Percentiles rank a stretch among this genome's conserved stretches.
Evolutionary conservation across 2,329 filamentous ascomycete species (phyloP).

Genomic region (Ophiostoma sp.): DNA sequence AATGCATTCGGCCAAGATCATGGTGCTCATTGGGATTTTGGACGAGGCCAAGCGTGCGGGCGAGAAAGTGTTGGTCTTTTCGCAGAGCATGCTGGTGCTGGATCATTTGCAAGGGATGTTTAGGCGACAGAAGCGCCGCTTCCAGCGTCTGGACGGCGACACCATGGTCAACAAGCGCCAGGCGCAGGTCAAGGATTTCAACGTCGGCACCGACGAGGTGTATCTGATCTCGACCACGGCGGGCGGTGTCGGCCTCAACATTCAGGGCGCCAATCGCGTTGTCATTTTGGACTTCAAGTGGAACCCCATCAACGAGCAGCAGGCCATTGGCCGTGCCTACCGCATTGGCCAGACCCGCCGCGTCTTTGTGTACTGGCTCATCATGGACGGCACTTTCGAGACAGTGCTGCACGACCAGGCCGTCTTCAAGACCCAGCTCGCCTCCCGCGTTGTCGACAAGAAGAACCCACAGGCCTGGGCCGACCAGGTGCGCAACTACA

Average conservation of each 20-base stretch:
- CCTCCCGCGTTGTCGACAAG: constrained; percentile 78
- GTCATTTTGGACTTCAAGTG: constrained; percentile 82
- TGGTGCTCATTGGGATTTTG: constrained; percentile 68
- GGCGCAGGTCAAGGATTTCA: constrained; percentile 66
- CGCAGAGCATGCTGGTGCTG: constrained; percentile 68
- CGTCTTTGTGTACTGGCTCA: constrained; percentile 82
- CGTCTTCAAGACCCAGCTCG: constrained; percentile 80
- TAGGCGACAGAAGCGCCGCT: constrained; percentile 47
- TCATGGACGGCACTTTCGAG: constrained; percentile 78
- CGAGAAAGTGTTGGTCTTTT: constrained; percentile 82
- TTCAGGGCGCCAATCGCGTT: constrained; percentile 79
- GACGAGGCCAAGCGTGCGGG: constrained; percentile 58
- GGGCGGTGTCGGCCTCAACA: constrained; percentile 80
- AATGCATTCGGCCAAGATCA: constrained; percentile 66
- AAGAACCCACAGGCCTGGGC: constrained; percentile 72
- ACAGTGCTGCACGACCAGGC: constrained; percentile 69
- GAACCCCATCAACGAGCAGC: constrained; percentile 79
- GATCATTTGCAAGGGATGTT: constrained; percentile 66
- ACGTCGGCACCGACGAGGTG: constrained; percentile 55
- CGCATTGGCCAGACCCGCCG: constrained; percentile 78
- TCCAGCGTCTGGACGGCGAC: constrained; percentile 66
- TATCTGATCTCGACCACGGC: constrained; percentile 83
- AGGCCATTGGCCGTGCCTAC: constrained; percentile 84
- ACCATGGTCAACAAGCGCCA: constrained; percentile 61
- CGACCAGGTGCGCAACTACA: constrained; percentile 55